Conservation (phyloP, 2,329 filamentous ascomycete genomes). For the Aspergillus latus region DNA sequence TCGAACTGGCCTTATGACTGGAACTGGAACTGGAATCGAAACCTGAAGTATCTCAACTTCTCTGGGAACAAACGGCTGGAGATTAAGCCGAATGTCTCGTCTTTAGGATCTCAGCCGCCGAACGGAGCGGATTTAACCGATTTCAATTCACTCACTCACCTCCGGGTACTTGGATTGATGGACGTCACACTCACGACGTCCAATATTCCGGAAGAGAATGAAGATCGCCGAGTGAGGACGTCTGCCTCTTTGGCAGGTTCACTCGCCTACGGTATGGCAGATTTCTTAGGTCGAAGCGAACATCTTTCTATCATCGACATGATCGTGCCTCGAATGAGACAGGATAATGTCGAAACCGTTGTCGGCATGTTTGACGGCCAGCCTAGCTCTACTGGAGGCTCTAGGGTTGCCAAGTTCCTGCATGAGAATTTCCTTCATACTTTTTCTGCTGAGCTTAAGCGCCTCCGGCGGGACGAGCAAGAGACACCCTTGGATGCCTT, state of each 20-base stretch:
- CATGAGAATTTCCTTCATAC: conserved; percentile 92
- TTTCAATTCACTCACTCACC: conserved; percentile 78
- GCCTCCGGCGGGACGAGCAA: conserved; percentile 61
- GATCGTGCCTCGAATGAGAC: conserved; percentile 87
- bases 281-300: conserved; percentile 88
- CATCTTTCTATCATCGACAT: conserved; percentile 95
- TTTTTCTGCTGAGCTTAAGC: conserved; percentile 78
- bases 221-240: conserved; percentile 93
- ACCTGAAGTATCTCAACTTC: conserved; percentile 90
- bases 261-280: conserved; percentile 95
- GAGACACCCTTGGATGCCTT: conserved; percentile 83
- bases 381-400: conserved; percentile 81
- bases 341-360: conserved; percentile 84
- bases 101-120: conserved; percentile 49
- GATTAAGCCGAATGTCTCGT: conserved; percentile 69
- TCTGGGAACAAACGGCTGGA: conserved; percentile 96
- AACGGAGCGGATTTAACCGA: conserved; percentile 77
- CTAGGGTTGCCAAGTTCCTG: conserved; percentile 92
- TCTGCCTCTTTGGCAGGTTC: conserved; percentile 90
- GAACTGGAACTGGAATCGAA: conserved; percentile 99
- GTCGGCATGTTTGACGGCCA: conserved; percentile 97
- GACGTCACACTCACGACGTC: conserved; percentile 94
- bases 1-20: conserved; percentile 99
- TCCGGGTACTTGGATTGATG: conserved; percentile 91
- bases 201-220: conserved; percentile 90